phyloP scores from a whole-genome alignment of 2,329 filamentous ascomycete species.

The Trichoderma oligosporum region DNA sequence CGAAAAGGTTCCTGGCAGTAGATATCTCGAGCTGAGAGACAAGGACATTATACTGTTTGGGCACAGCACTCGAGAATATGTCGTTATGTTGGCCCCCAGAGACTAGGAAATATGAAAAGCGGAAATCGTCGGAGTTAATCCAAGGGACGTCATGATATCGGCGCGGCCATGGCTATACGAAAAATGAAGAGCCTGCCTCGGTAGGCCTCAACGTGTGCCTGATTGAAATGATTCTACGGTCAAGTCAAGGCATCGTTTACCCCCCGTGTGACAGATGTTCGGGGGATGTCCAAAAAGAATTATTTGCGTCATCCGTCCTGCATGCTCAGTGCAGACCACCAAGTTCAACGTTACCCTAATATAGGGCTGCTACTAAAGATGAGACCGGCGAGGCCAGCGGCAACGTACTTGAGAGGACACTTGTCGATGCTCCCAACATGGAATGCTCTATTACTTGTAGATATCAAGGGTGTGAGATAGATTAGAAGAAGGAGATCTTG shows the following conservation, averaged over 20 bases:
- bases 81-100: constrained; percentile 73
- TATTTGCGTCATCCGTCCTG: not conserved
- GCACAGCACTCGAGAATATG: constrained; percentile 84
- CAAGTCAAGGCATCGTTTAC: not conserved
- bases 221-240: not conserved
- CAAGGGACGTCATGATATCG: not conserved
- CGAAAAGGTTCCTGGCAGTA: constrained; percentile 65
- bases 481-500: too few relatives aligned
- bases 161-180: not conserved
- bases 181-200: not conserved
- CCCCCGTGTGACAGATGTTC: not conserved
- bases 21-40: constrained; percentile 81
- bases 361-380: not conserved
- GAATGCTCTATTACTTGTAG: not conserved
- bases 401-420: too few relatives aligned
- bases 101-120: constrained; percentile 31
- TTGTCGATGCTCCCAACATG: too few relatives aligned
- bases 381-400: too few relatives aligned
- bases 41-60: constrained; percentile 90
- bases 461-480: not conserved
- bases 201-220: not conserved
- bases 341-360: not conserved
- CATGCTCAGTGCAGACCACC: not conserved
- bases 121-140: not conserved
- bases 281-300: not conserved